Evolutionary conservation across 2,329 filamentous ascomycete genomes (phyloP), one percentile per base, ranked within the genome.

Genomic region (Pseudogymnoascus destructans): DNA sequence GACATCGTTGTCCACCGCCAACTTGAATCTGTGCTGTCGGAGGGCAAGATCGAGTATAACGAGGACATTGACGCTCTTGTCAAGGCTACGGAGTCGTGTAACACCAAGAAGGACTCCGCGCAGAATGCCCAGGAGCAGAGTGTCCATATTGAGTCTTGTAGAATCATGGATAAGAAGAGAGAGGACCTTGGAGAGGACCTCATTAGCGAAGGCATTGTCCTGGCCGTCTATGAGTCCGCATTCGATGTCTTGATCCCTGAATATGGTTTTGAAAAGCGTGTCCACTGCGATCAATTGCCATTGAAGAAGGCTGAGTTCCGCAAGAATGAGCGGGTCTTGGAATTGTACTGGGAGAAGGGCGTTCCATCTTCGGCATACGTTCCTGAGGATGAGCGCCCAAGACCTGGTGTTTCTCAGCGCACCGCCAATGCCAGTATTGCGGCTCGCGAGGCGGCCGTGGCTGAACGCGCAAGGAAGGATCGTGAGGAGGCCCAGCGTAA

Each of bases 321-420:
- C 73, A 97, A 97, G 79, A 90, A 95, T 70, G 89, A 91, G 75
- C 84, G 93, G 59, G 82, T 97, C 27, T 79, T 98, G 52, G 93
- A 98, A 74, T 80, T 98, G 13, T 98, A 96, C 78, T 98, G 93
- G 93, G 93, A 98, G 83, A 98, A 97, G 81, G 93, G 93, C 52
- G 90, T 97, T 6, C 89, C 92, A 25, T 97, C 91, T 62, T 96
- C 92, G 42, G 88, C 91, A 2, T 98, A 95, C 66, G 86, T 98
- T 57, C 93, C 93, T 2, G 93, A 98, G 70, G 93, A 98, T 69
- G 93, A 98, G 76, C 86, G 91, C 59, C 91, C 91, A 58, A 95
- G 93, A 78, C 84, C 87, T 56, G 84, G 81, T 59, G 80, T 81
- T 9, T 86, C 86, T 61, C 81, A 87, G 66, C 82, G 89, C 63